Evolutionary conservation across 2,329 filamentous ascomycete genomes (phyloP).

Genomic region (Colletotrichum paranaense): DNA sequence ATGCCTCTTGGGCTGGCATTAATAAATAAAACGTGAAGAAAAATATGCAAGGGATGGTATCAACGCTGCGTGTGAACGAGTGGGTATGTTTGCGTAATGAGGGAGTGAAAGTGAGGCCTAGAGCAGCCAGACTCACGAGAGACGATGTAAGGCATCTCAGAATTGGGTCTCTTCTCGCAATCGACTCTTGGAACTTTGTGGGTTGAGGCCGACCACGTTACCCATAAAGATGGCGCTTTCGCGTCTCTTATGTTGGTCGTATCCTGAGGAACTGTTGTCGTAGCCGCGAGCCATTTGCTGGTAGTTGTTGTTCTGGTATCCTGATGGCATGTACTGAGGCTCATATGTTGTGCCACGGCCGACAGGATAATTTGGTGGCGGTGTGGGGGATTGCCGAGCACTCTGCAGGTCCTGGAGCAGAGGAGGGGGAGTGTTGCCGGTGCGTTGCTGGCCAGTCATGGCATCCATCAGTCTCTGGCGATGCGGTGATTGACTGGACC

Average conservation of each 20-base stretch:
- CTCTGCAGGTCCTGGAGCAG: conserved; percentile 46
- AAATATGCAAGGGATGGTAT: conserved; percentile 33
- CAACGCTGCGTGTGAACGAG: conserved; percentile 42
- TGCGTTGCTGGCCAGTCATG: conserved; percentile 45
- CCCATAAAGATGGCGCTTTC: conserved; percentile 72
- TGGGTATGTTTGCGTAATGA: conserved; percentile 45
- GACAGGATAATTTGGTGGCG: conserved; percentile 47
- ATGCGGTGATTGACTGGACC: conserved; percentile 62
- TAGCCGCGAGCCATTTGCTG: conserved; percentile 40
- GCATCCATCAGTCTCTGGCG: conserved; percentile 60
- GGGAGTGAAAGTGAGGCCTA: background rate
- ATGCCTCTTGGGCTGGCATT: conserved; percentile 1
- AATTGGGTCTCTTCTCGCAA: conserved; percentile 66
- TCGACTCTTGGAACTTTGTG: conserved; percentile 64
- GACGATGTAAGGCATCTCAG: conserved; percentile 43
- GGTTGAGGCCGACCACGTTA: conserved; percentile 58
- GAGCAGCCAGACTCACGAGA: conserved; percentile 32
- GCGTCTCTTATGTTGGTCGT: conserved; percentile 62
- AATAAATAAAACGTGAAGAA: conserved; percentile 26
- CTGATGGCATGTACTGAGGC: conserved; percentile 50
- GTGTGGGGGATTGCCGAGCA: conserved; percentile 56
- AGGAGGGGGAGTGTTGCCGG: conserved; percentile 61
- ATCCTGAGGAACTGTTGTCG: conserved; percentile 47
- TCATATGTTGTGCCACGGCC: conserved; percentile 54
- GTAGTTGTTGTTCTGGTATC: conserved; percentile 39